phyloP scores from a whole-genome alignment of 1,284 basidiomycete species.

The Mycena citricolor region DNA sequence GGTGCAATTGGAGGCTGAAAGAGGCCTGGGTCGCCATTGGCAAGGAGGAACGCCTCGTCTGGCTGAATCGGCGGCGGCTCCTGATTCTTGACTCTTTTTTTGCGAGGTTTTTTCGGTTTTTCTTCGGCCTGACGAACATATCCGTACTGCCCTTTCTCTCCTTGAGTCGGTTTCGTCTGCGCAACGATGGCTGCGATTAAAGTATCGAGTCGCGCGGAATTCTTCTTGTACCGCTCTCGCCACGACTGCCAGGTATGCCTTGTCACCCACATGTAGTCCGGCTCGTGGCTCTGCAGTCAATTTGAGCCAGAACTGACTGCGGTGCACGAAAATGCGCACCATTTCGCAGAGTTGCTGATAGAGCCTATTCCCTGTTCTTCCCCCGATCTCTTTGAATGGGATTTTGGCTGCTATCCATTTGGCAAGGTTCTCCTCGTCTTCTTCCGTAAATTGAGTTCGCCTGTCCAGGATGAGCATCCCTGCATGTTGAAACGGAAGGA shows the following conservation, averaged over 20 bases:
- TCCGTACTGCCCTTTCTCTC: conserved; percentile 76
- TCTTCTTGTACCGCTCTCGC: conserved; percentile 84
- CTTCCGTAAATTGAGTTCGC: conserved; percentile 70
- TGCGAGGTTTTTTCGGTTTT: conserved; percentile 56
- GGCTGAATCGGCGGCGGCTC: conserved; percentile 27
- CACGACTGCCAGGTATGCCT: conserved; percentile 87
- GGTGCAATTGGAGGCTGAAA: not conserved
- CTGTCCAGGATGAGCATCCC: conserved; percentile 36
- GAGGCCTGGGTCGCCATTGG: conserved; percentile 6
- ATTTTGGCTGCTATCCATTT: conserved; percentile 77
- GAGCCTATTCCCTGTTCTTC: conserved; percentile 75
- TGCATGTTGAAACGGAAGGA: conserved; percentile 3
- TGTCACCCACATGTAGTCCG: conserved; percentile 72
- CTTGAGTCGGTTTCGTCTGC: conserved; percentile 59
- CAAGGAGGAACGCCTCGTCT: conserved; percentile 22
- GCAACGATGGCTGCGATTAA: conserved; percentile 65
- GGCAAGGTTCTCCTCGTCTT: conserved; percentile 70
- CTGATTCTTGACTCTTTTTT: conserved; percentile 40
- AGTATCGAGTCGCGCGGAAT: conserved; percentile 60
- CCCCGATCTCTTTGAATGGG: conserved; percentile 75
- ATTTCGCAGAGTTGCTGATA: conserved; percentile 62
- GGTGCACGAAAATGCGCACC: conserved; percentile 35
- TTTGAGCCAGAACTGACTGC: not conserved
- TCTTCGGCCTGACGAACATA: conserved; percentile 71
- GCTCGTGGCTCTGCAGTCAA: conserved; percentile 49